Conservation (phyloP, 176 grass and related monocot species). For the Oryza australiensis region DNA sequence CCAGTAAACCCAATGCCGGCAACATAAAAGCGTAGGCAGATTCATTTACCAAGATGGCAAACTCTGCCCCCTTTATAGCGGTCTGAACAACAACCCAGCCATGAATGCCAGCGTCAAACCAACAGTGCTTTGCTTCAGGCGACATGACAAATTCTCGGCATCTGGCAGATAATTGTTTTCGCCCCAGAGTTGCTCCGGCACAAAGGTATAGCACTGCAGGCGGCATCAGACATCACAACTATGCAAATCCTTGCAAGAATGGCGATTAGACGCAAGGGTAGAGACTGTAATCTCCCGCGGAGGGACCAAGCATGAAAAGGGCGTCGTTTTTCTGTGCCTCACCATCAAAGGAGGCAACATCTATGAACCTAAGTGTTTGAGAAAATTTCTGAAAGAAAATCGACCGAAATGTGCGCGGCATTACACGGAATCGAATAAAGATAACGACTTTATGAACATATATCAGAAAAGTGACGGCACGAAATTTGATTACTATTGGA, state of each 20-base stretch:
- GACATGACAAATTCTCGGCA: slow-evolving; percentile 44
- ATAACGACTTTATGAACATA: slow-evolving; percentile 32
- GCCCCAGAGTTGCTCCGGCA: slow-evolving; percentile 28
- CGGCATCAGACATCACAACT: slow-evolving; percentile 21
- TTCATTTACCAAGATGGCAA: slow-evolving; percentile 52
- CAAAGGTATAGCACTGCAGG: slow-evolving; percentile 24
- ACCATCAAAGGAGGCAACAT: slow-evolving; percentile 17
- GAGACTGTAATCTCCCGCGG: not conserved
- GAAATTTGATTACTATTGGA: slow-evolving; percentile 34
- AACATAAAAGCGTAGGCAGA: slow-evolving; percentile 49
- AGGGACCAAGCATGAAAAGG: not conserved
- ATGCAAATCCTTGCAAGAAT: not conserved
- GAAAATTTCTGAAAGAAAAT: slow-evolving; percentile 21
- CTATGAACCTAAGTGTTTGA: slow-evolving; percentile 1
- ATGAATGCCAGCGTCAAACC: slow-evolving; percentile 61
- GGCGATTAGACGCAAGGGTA: slow-evolving; percentile 2
- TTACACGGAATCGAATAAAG: slow-evolving; percentile 53
- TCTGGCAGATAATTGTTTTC: slow-evolving; percentile 44
- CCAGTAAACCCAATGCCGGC: slow-evolving; percentile 41
- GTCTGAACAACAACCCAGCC: slow-evolving; percentile 41
- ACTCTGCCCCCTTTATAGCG: slow-evolving; percentile 32
- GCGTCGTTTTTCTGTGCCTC: not conserved
- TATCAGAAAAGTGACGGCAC: slow-evolving; percentile 44
- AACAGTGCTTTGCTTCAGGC: slow-evolving; percentile 32
- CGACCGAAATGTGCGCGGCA: slow-evolving; percentile 26